Base-by-base conservation (phyloP, 768 basidiomycete species). In the Psilocybe tampanensis region DNA sequence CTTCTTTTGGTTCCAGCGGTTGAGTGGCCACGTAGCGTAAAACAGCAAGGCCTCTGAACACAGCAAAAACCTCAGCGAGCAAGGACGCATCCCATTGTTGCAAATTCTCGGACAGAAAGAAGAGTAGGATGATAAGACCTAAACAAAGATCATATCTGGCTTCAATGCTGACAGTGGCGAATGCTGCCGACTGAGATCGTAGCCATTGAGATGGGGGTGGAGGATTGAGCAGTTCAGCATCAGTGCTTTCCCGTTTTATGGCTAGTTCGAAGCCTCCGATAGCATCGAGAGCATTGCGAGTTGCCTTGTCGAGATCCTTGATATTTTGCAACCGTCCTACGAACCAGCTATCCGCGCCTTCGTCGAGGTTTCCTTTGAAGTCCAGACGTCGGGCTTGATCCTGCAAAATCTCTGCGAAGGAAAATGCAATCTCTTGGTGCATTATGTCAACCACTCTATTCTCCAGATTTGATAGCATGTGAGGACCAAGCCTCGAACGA, bases 101-200 rank as follows among this genome's bases (percentile, higher is more conserved):
- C n/a, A 88, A 71, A 36, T 86, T 82, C 22, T 86, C 84, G 7
- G 84, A 78, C 49, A 90, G 75, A 75, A 91, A 90, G 68, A 91
- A 86, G 17, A 93, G 76, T 23, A 92, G 70, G 21, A 80, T 79
- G 49, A 90, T 72, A 44, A 94, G 72, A 11, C 84, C 79, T 19
- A 90, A 75, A 58, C 84, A 84, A 29, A 93, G 76, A 52, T 92
- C 89, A 68, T 93, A 92, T 68, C 92, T 81, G 12, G 88, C 90
- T 59, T 85, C 79, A 44, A 90, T 75, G 3, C 89, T 80, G 49
- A 79, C 81, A 15, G 78, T 75, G 33, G 82, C 76, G 67, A 91
- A 94, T 26, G 81, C 76, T 22, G 88, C 79, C 29, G 83, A 82
- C 29, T 90, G 74, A 26, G 83, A 84, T 53, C 77, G 80, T 48